Evolutionary conservation across 768 basidiomycete species (phyloP).

Genomic region (Leccinum uliginosum): DNA sequence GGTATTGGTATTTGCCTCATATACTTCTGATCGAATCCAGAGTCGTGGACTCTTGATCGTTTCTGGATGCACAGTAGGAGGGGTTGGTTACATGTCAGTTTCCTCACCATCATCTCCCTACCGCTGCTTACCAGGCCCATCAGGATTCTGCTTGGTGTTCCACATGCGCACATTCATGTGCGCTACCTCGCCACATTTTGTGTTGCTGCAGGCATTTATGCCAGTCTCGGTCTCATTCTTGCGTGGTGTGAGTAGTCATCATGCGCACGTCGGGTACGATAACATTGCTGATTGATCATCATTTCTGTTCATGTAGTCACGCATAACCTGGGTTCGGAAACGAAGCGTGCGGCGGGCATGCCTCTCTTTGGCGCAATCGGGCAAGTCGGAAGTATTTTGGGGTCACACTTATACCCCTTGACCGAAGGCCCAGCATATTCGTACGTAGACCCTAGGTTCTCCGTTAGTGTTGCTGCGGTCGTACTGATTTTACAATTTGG

Average conservation of each 20-base stretch:
- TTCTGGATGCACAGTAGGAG: conserved; percentile 30
- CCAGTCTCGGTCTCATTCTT: conserved; percentile 40
- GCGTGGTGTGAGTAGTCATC: conserved; percentile 41
- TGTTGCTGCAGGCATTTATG: conserved; percentile 43
- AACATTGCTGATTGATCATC: neutral
- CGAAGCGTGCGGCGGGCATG: conserved; percentile 41
- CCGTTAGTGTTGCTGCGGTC: neutral
- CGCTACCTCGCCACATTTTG: conserved; percentile 46
- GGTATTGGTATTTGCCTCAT: conserved; percentile 35
- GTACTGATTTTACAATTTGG: neutral
- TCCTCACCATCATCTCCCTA: neutral
- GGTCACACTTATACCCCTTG: conserved; percentile 40
- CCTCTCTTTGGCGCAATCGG: conserved; percentile 41
- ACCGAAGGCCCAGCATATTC: conserved; percentile 37
- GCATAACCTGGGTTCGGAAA: conserved; percentile 42
- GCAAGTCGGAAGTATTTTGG: conserved; percentile 38
- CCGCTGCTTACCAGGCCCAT: neutral
- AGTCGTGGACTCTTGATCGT: conserved; percentile 38
- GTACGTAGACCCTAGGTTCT: conserved; percentile 16
- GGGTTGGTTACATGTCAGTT: conserved; percentile 40
- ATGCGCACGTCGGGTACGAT: neutral
- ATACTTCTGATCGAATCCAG: conserved; percentile 41
- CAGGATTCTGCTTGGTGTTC: conserved; percentile 33
- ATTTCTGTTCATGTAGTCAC: conserved; percentile 25
- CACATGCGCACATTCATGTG: conserved; percentile 28